Evolutionary conservation across 306 rosid genomes (phyloP), one percentile per base, ranked within the genome.

Genomic region (Glycine latifolia): DNA sequence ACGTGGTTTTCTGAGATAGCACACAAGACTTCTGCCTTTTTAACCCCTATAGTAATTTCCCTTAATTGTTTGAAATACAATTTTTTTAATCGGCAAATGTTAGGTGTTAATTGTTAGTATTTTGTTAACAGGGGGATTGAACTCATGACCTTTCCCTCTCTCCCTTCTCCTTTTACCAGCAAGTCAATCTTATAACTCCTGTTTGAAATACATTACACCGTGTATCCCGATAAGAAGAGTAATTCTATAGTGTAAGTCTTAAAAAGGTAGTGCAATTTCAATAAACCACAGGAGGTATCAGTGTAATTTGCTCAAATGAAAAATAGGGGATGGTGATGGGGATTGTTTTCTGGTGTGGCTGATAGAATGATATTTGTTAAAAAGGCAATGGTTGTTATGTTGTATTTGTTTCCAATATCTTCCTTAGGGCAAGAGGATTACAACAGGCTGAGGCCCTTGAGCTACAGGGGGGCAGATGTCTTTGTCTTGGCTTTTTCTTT

Each of bases 381-480:
- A 43, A n/a, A 77, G 35, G 67, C 33, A 66, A 66, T 77, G 81
- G 33, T 71, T 87, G 81, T 67, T 76, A n/a, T 65, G 44, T 60
- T 39, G 41, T 43, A 71, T 83, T 16, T 76, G 73, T 59, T 71
- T 90, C 61, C 15, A 63, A 74, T 86, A 50, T 49, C 5, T 79
- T 85, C 69, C 73, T 79, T 69, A 92, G 97, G 98, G 73, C 97
- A 94, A 89, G 97, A 94, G 83, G 98, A 94, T 86, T 94, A 91
- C 89, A 94, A 94, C 75, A 84, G 97, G 67, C 73, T 94, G 69
- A 94, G 98, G 90, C 98, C 98, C 59, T 87, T 94, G 87, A 94
- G 98, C 89, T 92, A 94, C 90, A 88, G 97, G 74, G 97, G 97
- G n/a, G 98, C 90, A 56, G 98, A 94, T 90, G 98, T 94, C 49